These are phyloP conservation scores for Eucalyptus globulus DNA, from an alignment of 345 rosid species.

Conservation along the genomic window DNA sequence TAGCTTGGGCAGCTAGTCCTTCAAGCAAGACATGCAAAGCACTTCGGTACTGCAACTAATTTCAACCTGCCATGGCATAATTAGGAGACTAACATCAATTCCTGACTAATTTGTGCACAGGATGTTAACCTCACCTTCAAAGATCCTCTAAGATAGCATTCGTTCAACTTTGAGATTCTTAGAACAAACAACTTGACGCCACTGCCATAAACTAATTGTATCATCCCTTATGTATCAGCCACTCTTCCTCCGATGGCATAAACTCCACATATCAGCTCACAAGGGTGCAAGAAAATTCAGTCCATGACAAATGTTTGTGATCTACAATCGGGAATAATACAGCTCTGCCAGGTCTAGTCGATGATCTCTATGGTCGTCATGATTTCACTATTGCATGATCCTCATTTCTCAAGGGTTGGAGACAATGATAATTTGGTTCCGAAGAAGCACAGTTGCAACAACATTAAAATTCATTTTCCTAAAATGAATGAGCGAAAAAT, in stretches of 20 bases:
- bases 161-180: not conserved
- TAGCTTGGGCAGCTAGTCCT: not conserved
- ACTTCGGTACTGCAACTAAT: too few species aligned
- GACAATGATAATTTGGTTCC: not conserved
- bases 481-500: not conserved
- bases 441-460: not conserved
- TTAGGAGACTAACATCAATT: not conserved
- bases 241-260: not conserved
- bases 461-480: not conserved
- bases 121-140: not conserved
- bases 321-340: not conserved
- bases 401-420: not conserved
- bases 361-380: not conserved
- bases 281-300: not conserved
- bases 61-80: not conserved
- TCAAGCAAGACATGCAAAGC: not conserved
- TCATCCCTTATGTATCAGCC: not conserved
- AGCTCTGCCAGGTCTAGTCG: not conserved
- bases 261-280: not conserved
- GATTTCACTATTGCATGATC: not conserved
- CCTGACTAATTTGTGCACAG: fast-evolving
- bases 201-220: not conserved
- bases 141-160: not conserved
- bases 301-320: not conserved
- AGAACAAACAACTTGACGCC: not conserved